A percentile compares a stretch with the other conserved stretches of the same genome.
phyloP scores from a whole-genome alignment of 345 rosid species.

The Mercurialis annua region DNA sequence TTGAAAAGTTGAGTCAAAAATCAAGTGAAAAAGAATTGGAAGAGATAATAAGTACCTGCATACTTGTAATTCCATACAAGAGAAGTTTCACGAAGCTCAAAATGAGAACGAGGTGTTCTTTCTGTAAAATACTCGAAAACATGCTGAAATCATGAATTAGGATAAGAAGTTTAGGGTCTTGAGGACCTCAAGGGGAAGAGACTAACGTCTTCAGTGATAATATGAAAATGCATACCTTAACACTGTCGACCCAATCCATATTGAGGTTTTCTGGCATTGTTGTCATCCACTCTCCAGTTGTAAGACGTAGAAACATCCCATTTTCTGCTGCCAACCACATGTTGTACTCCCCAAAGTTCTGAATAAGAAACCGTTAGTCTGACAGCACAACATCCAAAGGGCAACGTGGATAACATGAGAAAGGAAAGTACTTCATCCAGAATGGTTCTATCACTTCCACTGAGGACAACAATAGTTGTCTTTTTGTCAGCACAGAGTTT shows the following conservation, averaged over 20 bases:
- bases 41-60: conserved; percentile 37
- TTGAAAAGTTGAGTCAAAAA: background rate
- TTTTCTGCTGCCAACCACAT: conserved; percentile 68
- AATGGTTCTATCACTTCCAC: conserved; percentile 55
- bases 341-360: conserved; percentile 52
- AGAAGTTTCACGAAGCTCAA: conserved; percentile 56
- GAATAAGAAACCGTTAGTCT: conserved; percentile 22
- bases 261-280: conserved; percentile 58
- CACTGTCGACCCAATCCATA: conserved; percentile 64
- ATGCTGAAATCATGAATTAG: conserved; percentile 42
- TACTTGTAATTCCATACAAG: conserved; percentile 61
- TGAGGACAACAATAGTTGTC: conserved; percentile 48
- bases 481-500: conserved; percentile 41
- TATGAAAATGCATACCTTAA: conserved; percentile 41
- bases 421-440: conserved; percentile 41
- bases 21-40: background rate
- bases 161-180: conserved; percentile 21
- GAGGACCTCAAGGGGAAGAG: conserved; percentile 10
- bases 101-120: conserved; percentile 60
- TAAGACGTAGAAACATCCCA: conserved; percentile 52
- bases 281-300: conserved; percentile 53
- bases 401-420: conserved; percentile 2
- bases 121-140: conserved; percentile 59
- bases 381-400: conserved; percentile 7
- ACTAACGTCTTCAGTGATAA: conserved; percentile 10